Evolutionary conservation across 2,329 filamentous ascomycete species (phyloP), one percentile per base, ranked within the genome.

Genomic region (Incumbomyces delicatus): DNA sequence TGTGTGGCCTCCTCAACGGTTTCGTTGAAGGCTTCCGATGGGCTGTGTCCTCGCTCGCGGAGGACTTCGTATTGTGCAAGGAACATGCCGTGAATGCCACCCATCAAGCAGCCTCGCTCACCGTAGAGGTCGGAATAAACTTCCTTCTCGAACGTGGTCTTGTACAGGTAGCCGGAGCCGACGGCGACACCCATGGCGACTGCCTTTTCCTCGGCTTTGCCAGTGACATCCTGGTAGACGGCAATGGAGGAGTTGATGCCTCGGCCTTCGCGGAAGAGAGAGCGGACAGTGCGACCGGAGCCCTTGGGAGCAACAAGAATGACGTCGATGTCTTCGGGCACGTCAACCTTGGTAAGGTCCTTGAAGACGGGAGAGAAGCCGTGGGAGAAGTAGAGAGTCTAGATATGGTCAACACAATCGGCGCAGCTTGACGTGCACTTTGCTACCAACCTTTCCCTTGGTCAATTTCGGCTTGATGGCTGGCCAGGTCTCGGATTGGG

Each of bases 81-180:
- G 86, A 98, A 98, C 92, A 98, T 98, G 69, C 92, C 92, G 81
- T 98, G 92, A 74, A 98, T 98, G 72, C 92, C 92, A 62, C 92
- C 92, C 92, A 98, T 98, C 65, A 98, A 78, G 83, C 92, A 98
- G 68, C 92, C 92, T 75, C 92, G 89, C 85, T 98, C 92, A 72
- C 92, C 92, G 78, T 98, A 98, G 60, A 98, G 83, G 74, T 96
- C 92, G 54, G 88, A 95, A 85, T 94, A 95, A 67, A 98, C 92
- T 78, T 98, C 92, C 85, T 98, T 98, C 81, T 98, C 85, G 66
- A 98, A 98, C 68, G 92, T 98, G 67, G 92, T 98, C 85, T 96
- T 86, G 82, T 98, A 98, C 61, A 98, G 86, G 81, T 98, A 98
- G 65, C 92, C 92, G 63, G 84, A 88, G 69, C 90, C 92, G 67